phyloP scores from a whole-genome alignment of 2,329 filamentous ascomycete genomes.

The Neopestalotiopsis clavispora region DNA sequence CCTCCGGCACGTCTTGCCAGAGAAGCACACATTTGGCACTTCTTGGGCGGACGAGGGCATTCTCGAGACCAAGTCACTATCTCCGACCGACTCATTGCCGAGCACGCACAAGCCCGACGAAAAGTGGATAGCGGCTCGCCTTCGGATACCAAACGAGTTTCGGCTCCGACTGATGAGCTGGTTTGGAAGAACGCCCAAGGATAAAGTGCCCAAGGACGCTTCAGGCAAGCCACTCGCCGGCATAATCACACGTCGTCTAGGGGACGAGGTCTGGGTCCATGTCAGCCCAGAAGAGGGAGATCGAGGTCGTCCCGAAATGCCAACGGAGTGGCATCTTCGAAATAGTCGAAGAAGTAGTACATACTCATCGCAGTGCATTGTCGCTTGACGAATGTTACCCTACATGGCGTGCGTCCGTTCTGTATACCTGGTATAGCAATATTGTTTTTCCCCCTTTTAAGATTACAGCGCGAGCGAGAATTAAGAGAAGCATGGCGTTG shows the following conservation, averaged over 20 bases:
- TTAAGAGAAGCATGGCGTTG: neutral
- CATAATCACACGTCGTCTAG: conserved; percentile 33
- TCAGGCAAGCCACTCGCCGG: conserved; percentile 42
- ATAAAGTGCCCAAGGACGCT: conserved; percentile 38
- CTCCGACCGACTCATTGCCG: conserved; percentile 46
- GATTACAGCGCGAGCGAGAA: neutral
- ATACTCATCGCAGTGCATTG: conserved; percentile 7
- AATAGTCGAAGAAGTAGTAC: neutral
- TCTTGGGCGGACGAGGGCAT: conserved; percentile 60
- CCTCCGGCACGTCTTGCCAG: conserved; percentile 56
- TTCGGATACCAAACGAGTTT: conserved; percentile 64
- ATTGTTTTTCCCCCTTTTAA: neutral
- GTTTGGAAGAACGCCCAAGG: conserved; percentile 43
- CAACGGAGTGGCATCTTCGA: neutral
- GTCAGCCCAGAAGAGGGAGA: conserved; percentile 42
- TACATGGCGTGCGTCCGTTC: neutral
- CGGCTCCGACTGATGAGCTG: conserved; percentile 51
- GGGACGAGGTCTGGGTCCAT: conserved; percentile 60
- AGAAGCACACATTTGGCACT: conserved; percentile 51
- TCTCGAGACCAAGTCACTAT: conserved; percentile 46
- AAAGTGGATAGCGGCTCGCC: conserved; percentile 61
- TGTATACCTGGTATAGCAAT: neutral
- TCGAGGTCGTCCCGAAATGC: conserved; percentile 20
- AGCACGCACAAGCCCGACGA: conserved; percentile 59
- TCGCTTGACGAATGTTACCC: neutral